Evolutionary conservation across 2,329 filamentous ascomycete species (phyloP), one percentile per base, ranked within the genome.

Genomic region (Penicillium palitans): DNA sequence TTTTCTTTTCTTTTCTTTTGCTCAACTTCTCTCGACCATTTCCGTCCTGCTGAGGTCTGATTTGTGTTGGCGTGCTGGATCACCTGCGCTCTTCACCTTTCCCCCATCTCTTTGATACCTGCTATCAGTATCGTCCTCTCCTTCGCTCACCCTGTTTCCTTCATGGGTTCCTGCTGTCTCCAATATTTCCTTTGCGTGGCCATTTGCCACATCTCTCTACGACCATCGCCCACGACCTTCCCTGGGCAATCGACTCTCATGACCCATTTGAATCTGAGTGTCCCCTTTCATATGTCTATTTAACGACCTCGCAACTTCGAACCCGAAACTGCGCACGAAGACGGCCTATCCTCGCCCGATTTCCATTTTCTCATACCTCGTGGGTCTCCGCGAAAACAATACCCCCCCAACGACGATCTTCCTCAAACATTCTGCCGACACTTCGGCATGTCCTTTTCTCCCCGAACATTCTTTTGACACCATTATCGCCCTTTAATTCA

Each of bases 401-500:
- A 58, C 42, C 42, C 37, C 54, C 55, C 42, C 39, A 27, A 51
- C 29, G 29, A 55, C 29, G 45, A 55, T 41, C 17, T 33, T 3
- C 29, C 48, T 54, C 50, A n/a, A 58, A 48, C 42, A 53, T 53
- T 40, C 15, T 48, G 50, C 44, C 50, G 13, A 21, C 56, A 37
- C 57, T 56, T 58, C 58, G 62, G 49, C 57, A 55, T 49, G 40
- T 55, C 46, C 39, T 52, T 39, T 52, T 60, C 41, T 59, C 51
- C 19, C 31, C 33, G 40, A 53, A 57, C 42, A 57, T 59, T 57
- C 50, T 52, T 42, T 61, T 48, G 40, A 52, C 47, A 25, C 29
- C 7, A 44, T 55, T 73, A 72, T 61, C 60, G 65, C 66, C 66
- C 66, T 72, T 72, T 72, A 71, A 71, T 72, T 64, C 61, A 58